Conservation (phyloP, 2,329 filamentous ascomycete genomes). For the Coniochaeta ligniaria region DNA sequence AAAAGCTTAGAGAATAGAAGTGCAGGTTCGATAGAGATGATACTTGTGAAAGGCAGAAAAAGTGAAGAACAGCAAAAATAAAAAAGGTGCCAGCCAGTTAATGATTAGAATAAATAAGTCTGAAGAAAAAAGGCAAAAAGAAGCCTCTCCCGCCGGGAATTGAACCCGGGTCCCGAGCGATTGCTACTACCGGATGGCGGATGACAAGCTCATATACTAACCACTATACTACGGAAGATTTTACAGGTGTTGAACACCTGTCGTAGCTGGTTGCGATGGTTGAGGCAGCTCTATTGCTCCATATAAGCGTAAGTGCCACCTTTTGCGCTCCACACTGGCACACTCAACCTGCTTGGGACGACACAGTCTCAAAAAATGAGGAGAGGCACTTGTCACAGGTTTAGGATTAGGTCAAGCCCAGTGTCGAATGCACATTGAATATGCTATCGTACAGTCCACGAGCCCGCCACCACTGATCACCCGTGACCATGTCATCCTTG, state of each 20-base stretch:
- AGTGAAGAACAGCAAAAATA: no score
- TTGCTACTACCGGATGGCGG: not conserved
- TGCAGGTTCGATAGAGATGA: no score
- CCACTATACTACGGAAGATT: slow-evolving; percentile 1
- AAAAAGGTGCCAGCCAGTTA: no score
- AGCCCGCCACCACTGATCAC: not conserved
- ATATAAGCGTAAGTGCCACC: not conserved
- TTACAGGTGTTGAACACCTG: not conserved
- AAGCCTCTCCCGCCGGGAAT: slow-evolving; percentile 1
- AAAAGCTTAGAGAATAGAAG: not conserved
- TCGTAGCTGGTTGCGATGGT: not conserved
- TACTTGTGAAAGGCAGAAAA: no score
- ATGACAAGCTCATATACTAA: slow-evolving; percentile 1
- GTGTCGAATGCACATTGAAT: not conserved
- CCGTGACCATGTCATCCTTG: not conserved
- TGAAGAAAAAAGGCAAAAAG: not conserved
- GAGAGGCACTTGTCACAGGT: not conserved
- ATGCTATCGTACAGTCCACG: not conserved
- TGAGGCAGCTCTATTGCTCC: not conserved
- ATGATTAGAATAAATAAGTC: not conserved
- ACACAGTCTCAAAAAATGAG: no score
- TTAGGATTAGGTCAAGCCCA: not conserved
- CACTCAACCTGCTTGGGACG: no score
- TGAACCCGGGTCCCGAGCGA: slow-evolving; percentile 1
- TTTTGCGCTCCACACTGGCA: no score